phyloP scores from a whole-genome alignment of 495 filamentous ascomycete genomes.

The Elasticomyces elasticus region DNA sequence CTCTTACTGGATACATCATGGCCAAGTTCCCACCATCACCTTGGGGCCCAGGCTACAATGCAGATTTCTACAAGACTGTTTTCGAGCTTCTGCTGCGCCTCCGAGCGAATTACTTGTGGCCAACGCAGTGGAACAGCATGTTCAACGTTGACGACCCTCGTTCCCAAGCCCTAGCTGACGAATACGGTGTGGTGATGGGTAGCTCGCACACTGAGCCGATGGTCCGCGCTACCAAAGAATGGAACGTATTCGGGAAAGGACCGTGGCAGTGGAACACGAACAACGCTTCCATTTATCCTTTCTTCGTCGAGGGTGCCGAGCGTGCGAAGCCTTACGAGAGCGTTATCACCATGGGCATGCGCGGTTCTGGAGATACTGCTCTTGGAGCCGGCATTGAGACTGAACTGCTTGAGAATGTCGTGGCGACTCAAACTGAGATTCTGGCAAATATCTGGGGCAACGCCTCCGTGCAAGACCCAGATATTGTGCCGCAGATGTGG shows the following conservation, averaged over 20 bases:
- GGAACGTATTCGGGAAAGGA: slow-evolving; percentile 46
- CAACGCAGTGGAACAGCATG: slow-evolving; percentile 59
- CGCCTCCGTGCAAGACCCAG: slow-evolving; percentile 32
- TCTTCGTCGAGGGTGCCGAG: slow-evolving; percentile 56
- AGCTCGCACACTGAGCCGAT: slow-evolving; percentile 68
- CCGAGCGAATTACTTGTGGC: slow-evolving; percentile 68
- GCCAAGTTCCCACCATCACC: slow-evolving; percentile 39
- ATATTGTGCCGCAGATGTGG: slow-evolving; percentile 58
- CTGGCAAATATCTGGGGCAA: slow-evolving; percentile 45
- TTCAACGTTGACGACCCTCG: slow-evolving; percentile 59
- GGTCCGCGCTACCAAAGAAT: slow-evolving; percentile 63
- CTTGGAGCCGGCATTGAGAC: slow-evolving; percentile 48
- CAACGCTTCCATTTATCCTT: slow-evolving; percentile 52
- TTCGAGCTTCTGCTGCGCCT: slow-evolving; percentile 63
- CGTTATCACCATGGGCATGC: slow-evolving; percentile 64
- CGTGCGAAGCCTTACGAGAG: slow-evolving; percentile 55
- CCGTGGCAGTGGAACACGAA: slow-evolving; percentile 59
- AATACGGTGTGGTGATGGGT: slow-evolving; percentile 62
- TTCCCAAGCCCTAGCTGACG: slow-evolving; percentile 59
- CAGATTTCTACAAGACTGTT: slow-evolving; percentile 56
- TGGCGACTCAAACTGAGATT: slow-evolving; percentile 49
- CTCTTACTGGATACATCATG: slow-evolving; percentile 58
- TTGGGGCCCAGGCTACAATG: slow-evolving; percentile 51
- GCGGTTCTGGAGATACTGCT: slow-evolving; percentile 56
- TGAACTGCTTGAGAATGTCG: slow-evolving; percentile 48